Evolutionary conservation across 345 rosid species (phyloP).

Genomic region (Capsella bursapastoris): DNA sequence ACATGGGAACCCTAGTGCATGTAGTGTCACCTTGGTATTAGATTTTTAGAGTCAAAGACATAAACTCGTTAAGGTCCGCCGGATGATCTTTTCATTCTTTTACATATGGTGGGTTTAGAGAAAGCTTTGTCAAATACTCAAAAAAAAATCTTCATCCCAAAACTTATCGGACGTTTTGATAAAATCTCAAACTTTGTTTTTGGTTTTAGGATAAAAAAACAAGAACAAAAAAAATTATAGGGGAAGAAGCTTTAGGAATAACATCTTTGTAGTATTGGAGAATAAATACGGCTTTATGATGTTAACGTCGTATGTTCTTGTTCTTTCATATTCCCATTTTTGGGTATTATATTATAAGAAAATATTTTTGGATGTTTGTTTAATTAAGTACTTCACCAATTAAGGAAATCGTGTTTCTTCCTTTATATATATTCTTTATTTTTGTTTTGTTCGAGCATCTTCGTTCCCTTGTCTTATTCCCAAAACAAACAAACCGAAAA

Average conservation of each 20-base stretch:
- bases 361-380: slow-evolving; percentile 26
- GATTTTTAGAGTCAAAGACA: neutral
- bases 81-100: too few relatives aligned
- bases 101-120: too few relatives aligned
- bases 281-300: slow-evolving; percentile 31
- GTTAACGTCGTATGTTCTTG: slow-evolving; percentile 30
- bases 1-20: too few relatives aligned
- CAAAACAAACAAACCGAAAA: neutral
- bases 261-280: slow-evolving; percentile 30
- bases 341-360: slow-evolving; percentile 14
- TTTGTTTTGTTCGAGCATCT: slow-evolving; percentile 26
- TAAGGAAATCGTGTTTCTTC: slow-evolving; percentile 37
- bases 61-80: neutral
- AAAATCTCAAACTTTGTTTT: too few relatives aligned
- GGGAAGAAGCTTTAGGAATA: slow-evolving; percentile 30
- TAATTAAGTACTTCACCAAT: slow-evolving; percentile 36
- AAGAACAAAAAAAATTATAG: too few relatives aligned
- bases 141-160: neutral
- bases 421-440: neutral
- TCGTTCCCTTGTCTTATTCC: slow-evolving; percentile 28
- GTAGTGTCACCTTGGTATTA: neutral
- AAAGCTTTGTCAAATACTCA: neutral
- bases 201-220: too few relatives aligned
- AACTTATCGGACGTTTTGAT: too few relatives aligned
- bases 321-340: slow-evolving; percentile 21